These are phyloP conservation scores for Ustilago curta DNA, from an alignment of 1,284 basidiomycete species.

Conservation along the genomic window DNA sequence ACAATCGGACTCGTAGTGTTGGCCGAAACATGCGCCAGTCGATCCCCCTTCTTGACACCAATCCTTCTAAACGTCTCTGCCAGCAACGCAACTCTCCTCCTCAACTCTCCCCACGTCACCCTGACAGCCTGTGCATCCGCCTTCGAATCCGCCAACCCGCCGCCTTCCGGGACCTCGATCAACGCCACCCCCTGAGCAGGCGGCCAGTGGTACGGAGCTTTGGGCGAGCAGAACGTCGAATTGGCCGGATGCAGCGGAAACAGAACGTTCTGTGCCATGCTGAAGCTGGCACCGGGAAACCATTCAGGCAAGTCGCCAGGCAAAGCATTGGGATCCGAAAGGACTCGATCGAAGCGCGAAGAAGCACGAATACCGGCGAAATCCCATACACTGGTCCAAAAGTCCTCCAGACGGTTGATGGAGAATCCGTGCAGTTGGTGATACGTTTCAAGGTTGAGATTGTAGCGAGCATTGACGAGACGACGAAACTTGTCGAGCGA, in stretches of 20 bases:
- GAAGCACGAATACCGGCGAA: constrained; percentile 45
- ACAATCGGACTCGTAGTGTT: constrained; percentile 42
- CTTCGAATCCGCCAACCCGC: constrained; percentile 25
- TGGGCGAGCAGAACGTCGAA: constrained; percentile 39
- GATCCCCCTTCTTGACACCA: constrained; percentile 39
- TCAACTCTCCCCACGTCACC: constrained; percentile 48
- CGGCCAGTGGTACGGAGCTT: constrained; percentile 50
- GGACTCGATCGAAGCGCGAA: constrained; percentile 29
- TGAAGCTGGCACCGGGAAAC: constrained; percentile 46
- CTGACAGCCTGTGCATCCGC: constrained; percentile 15
- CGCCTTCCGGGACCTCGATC: constrained; percentile 48
- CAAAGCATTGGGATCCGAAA: constrained; percentile 44
- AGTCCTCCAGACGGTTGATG: constrained; percentile 40
- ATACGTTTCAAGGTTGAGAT: constrained; percentile 44
- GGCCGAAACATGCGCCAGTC: constrained; percentile 45
- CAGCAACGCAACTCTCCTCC: constrained; percentile 39
- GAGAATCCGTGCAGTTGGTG: constrained; percentile 53
- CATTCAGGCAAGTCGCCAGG: constrained; percentile 49
- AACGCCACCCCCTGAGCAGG: constrained; percentile 20
- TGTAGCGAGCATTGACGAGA: constrained; percentile 38
- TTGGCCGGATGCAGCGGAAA: constrained; percentile 56
- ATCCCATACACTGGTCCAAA: constrained; percentile 52
- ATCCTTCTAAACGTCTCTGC: constrained; percentile 41
- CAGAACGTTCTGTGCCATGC: constrained; percentile 51
- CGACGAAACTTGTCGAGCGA: constrained; percentile 52